These are phyloP conservation scores for Bruguiera parviflora DNA, from an alignment of 345 rosid species.

Conservation along the genomic window DNA sequence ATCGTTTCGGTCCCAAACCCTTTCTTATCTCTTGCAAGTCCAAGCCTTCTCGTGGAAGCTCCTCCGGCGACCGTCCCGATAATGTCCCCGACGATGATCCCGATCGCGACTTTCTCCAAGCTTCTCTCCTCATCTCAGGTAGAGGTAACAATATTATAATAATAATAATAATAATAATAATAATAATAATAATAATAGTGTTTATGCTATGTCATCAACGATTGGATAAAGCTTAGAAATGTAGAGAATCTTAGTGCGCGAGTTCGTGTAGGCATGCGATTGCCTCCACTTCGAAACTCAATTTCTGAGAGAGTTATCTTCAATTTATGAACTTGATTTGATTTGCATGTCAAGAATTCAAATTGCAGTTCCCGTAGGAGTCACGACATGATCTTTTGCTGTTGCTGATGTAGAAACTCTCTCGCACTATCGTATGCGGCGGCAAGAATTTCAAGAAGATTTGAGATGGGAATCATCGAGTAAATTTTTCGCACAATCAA, in stretches of 20 bases:
- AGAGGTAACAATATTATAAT: too few relatives aligned
- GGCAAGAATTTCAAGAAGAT: constrained; percentile 39
- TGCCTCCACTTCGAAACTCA: too few relatives aligned
- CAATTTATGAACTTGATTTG: neutral
- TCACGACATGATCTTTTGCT: too few relatives aligned
- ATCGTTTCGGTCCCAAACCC: constrained; percentile 19
- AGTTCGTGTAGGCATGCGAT: too few relatives aligned
- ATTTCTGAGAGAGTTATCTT: neutral
- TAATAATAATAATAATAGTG: too few relatives aligned
- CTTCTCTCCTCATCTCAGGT: constrained; percentile 85
- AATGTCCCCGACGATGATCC: constrained; percentile 30
- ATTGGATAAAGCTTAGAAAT: too few relatives aligned
- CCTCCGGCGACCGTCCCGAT: constrained; percentile 38
- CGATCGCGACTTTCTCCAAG: constrained; percentile 53
- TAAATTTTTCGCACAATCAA: constrained; percentile 17
- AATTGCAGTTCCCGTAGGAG: neutral
- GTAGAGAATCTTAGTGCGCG: too few relatives aligned
- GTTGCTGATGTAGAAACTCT: constrained; percentile 35
- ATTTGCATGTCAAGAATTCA: neutral
- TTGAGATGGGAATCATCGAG: constrained; percentile 30
- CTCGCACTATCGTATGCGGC: constrained; percentile 48
- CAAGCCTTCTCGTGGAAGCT: constrained; percentile 42
- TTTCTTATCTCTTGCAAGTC: constrained; percentile 45
- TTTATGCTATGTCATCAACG: neutral
- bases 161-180: too few relatives aligned